These are phyloP conservation scores for Aspergillus incahuasiensis DNA, from an alignment of 495 filamentous ascomycete genomes.

Conservation along the genomic window DNA sequence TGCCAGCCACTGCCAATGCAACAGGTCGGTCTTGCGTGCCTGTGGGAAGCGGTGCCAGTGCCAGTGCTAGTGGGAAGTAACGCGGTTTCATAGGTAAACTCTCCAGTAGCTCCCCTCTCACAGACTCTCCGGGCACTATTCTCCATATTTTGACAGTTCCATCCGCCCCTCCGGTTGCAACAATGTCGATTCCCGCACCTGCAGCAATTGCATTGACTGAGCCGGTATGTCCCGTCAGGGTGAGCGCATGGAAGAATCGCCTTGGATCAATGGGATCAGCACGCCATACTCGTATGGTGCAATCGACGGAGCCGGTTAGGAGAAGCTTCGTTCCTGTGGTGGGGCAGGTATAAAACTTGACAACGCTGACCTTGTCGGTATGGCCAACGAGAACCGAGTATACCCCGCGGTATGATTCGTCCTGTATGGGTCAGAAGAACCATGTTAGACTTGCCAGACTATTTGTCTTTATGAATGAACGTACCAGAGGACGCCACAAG, in stretches of 20 bases:
- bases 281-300: conserved; percentile 70
- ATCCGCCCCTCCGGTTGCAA: conserved; percentile 75
- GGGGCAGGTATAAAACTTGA: conserved; percentile 66
- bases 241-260: conserved; percentile 43
- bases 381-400: conserved; percentile 73
- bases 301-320: conserved; percentile 78
- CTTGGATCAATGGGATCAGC: conserved; percentile 14
- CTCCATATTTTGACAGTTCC: conserved; percentile 77
- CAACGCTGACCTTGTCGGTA: conserved; percentile 72
- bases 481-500: conserved; percentile 79
- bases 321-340: conserved; percentile 50
- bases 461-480: conserved; percentile 17
- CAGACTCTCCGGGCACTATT: conserved; percentile 38
- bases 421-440: conserved; percentile 30
- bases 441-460: neutral
- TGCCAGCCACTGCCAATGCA: conserved; percentile 79
- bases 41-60: conserved; percentile 54
- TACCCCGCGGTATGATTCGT: conserved; percentile 53
- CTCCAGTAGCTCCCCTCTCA: conserved; percentile 52
- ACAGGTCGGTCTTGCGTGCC: conserved; percentile 44
- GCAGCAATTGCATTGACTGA: conserved; percentile 77
- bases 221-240: conserved; percentile 58
- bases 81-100: conserved; percentile 67
- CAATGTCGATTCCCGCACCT: conserved; percentile 47
- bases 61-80: conserved; percentile 75